phyloP scores from a whole-genome alignment of 106 monocot genomes.

The Acorus gramineus region DNA sequence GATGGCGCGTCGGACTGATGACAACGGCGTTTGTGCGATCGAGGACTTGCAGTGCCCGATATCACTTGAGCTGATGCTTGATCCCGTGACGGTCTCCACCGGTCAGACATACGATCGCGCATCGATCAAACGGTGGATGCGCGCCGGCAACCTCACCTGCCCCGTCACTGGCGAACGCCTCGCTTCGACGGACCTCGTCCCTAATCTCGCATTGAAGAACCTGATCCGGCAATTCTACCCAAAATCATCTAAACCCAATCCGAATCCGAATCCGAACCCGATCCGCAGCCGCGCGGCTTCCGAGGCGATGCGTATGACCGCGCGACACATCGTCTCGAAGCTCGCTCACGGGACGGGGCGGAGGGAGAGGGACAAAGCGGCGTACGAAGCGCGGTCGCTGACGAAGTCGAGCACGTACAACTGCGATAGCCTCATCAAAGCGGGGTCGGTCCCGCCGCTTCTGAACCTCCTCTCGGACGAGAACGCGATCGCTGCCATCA shows the following conservation, averaged over 20 bases:
- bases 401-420: slow-evolving; percentile 45
- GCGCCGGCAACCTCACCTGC: slow-evolving; percentile 49
- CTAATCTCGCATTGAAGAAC: slow-evolving; percentile 38
- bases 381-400: slow-evolving; percentile 48
- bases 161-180: slow-evolving; percentile 49
- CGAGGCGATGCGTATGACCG: slow-evolving; percentile 31
- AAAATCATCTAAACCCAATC: slow-evolving; percentile 10
- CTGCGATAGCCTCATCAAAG: slow-evolving; percentile 54
- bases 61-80: slow-evolving; percentile 48
- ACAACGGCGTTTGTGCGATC: background rate
- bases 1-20: background rate
- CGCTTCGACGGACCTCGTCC: slow-evolving; percentile 22
- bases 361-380: slow-evolving; percentile 28
- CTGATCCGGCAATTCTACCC: slow-evolving; percentile 26
- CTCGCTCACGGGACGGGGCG: slow-evolving; percentile 18
- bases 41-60: slow-evolving; percentile 74
- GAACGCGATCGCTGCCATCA: slow-evolving; percentile 38
- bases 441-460: slow-evolving; percentile 50
- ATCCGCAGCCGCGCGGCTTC: slow-evolving; percentile 15
- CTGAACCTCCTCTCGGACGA: slow-evolving; percentile 38
- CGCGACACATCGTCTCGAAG: slow-evolving; percentile 25
- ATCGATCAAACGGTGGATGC: slow-evolving; percentile 53
- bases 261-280: background rate
- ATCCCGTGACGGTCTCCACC: slow-evolving; percentile 48
- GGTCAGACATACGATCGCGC: slow-evolving; percentile 63